Evolutionary conservation across 306 rosid species (phyloP), one percentile per base, ranked within the genome.

Genomic region (Quercus wislizeni): DNA sequence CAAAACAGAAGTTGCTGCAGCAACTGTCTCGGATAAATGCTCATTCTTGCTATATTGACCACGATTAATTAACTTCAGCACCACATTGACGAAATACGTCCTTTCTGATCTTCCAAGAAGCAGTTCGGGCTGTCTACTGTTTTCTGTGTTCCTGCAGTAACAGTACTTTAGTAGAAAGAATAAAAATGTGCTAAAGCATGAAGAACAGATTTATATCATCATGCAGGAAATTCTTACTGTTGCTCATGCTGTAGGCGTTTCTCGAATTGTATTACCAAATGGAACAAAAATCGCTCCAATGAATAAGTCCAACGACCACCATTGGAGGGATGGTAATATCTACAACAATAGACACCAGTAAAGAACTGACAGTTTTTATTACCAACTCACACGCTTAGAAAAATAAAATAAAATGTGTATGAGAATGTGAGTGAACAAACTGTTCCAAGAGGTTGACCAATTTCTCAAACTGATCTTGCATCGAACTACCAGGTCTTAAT

Each of bases 21-120:
- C 98, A 83, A 96, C 98, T 64, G 99, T 96, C 78, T 89, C 98
- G 1, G 99, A 93, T 77, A 96, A 97, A 84, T 90, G 89, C 75
- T 96, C 98, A 85, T 89, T 96, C 90, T 96, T 96, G 96, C 99
- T 96, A 86, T 96, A 96, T 79, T 96, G 99, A 70, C 99, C 99
- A 43, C 99, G 98, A 74, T 96, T 98, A 80, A 96, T 87, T 78
- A 96, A 88, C 86, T 93, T 96, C 62, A 96, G 93, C 84, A 91
- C 83, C 74, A 92, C 85, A 68, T 75, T 91, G 62, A 96, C 99
- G 88, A 96, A 93, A 75, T 88, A 86, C 28, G 69, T 88, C 88
- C 99, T 90, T 83, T 93, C 99, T 59, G 93, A 74, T 79, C 82
- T 88, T 83, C 97, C 96, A 25, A 96, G 91, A 85, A 55, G 87